Percentiles rank a stretch among this genome's conserved stretches.
phyloP scores from a whole-genome alignment of 2,329 filamentous ascomycete genomes.

The Alternaria rosae region DNA sequence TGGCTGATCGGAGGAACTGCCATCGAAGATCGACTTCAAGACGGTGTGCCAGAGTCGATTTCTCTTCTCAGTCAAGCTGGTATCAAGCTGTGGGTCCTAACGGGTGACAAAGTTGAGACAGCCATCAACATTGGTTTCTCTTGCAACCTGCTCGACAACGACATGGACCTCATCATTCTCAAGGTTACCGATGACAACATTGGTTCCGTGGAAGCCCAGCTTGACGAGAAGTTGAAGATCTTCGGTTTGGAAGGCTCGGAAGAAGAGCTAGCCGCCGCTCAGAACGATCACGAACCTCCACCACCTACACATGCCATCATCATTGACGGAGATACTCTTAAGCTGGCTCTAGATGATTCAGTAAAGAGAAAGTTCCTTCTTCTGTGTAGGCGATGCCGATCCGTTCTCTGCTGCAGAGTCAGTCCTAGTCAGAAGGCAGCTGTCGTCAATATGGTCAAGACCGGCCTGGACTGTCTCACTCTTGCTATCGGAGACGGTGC shows the following conservation, averaged over 20 bases:
- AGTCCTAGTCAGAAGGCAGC: constrained; percentile 96
- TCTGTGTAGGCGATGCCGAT: constrained; percentile 95
- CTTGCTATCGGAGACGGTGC: constrained; percentile 88
- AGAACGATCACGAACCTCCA: constrained; percentile 84
- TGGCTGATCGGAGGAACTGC: constrained; percentile 90
- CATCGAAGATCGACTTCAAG: constrained; percentile 95
- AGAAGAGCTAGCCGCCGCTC: constrained; percentile 80
- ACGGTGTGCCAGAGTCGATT: constrained; percentile 96
- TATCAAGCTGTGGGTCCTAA: constrained; percentile 98
- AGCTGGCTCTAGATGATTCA: constrained; percentile 81
- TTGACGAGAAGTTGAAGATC: constrained; percentile 74
- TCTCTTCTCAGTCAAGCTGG: constrained; percentile 88
- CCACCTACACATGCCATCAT: constrained; percentile 88
- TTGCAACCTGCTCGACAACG: constrained; percentile 95
- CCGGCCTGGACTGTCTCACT: constrained; percentile 93
- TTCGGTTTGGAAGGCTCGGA: constrained; percentile 87
- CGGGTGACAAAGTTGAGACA: constrained; percentile 98
- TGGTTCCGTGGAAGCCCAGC: constrained; percentile 69
- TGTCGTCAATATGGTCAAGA: constrained; percentile 96
- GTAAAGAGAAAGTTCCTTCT: constrained; percentile 92
- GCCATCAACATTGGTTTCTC: constrained; percentile 99
- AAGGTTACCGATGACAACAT: constrained; percentile 80
- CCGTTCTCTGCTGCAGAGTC: constrained; percentile 96
- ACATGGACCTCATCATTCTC: constrained; percentile 94
- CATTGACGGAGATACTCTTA: constrained; percentile 92